Conservation (phyloP, 495 filamentous ascomycete genomes). For the Trichocladium uniseriatum region DNA sequence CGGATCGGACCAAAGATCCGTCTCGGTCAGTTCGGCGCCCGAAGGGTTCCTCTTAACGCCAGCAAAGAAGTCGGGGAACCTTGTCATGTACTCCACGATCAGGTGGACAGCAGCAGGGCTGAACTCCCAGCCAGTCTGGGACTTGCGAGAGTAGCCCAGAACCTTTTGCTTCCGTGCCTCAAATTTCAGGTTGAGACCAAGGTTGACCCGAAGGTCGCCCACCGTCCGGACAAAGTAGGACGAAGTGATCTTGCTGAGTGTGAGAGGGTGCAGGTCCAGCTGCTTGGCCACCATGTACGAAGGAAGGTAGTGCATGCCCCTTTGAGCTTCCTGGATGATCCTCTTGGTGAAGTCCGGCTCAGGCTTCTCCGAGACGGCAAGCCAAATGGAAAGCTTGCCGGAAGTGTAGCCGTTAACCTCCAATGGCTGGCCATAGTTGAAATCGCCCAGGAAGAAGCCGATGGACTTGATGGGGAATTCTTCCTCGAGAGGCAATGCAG, state of each 20-base stretch:
- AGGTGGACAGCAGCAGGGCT: constrained; percentile 74
- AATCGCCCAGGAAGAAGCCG: constrained; percentile 95
- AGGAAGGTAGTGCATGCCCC: constrained; percentile 63
- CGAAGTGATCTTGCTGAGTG: constrained; percentile 91
- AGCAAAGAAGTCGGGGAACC: constrained; percentile 90
- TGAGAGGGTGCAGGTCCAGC: constrained; percentile 72
- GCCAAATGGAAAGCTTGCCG: constrained; percentile 65
- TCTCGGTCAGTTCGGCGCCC: constrained; percentile 46
- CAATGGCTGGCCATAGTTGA: constrained; percentile 81
- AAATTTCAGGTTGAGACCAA: constrained; percentile 95
- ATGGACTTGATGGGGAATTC: constrained; percentile 77
- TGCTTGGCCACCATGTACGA: constrained; percentile 78
- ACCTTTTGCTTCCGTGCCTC: constrained; percentile 93
- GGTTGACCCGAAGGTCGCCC: constrained; percentile 66
- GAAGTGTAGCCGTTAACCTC: constrained; percentile 67
- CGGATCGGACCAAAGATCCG: constrained; percentile 75
- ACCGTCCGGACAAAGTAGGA: constrained; percentile 76
- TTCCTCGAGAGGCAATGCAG: constrained; percentile 75
- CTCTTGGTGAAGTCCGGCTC: constrained; percentile 74
- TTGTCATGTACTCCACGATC: constrained; percentile 79
- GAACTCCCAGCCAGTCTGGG: constrained; percentile 86
- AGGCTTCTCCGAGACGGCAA: constrained; percentile 55
- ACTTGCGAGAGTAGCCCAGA: constrained; percentile 84
- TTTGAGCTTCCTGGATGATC: constrained; percentile 59
- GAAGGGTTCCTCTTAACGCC: constrained; percentile 61